Conservation (phyloP, 768 basidiomycete species). For the Fomitopsis pulvina region DNA sequence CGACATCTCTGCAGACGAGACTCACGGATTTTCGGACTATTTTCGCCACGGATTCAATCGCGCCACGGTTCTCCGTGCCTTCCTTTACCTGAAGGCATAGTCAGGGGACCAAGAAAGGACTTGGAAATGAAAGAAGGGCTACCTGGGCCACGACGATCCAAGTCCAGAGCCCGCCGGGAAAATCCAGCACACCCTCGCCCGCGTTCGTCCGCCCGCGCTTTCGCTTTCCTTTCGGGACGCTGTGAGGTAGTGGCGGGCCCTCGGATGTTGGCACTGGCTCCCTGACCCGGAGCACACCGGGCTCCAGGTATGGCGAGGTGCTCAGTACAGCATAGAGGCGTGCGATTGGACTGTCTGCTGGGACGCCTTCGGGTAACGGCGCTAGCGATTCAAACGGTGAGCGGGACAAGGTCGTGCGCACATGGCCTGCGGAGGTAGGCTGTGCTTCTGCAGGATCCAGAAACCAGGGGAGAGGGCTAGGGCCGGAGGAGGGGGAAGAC, state of each 20-base stretch:
- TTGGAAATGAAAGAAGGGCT: neutral
- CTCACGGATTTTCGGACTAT: constrained; percentile 64
- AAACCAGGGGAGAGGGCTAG: constrained; percentile 54
- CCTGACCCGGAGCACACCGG: constrained; percentile 45
- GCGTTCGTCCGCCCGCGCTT: constrained; percentile 61
- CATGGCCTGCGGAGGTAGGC: constrained; percentile 2
- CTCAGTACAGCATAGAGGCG: constrained; percentile 49
- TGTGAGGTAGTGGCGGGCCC: constrained; percentile 55
- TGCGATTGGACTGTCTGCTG: constrained; percentile 38
- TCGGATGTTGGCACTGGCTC: constrained; percentile 42
- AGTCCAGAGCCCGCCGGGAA: constrained; percentile 60
- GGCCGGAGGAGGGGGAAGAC: constrained; percentile 3
- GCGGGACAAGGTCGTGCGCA: constrained; percentile 14
- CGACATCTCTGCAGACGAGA: constrained; percentile 7
- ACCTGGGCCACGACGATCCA: constrained; percentile 77
- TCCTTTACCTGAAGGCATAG: constrained; percentile 58
- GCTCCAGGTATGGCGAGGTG: constrained; percentile 65
- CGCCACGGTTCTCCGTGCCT: constrained; percentile 74
- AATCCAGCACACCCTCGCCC: constrained; percentile 49
- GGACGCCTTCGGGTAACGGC: constrained; percentile 46
- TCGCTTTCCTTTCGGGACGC: constrained; percentile 53
- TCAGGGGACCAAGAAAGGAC: neutral
- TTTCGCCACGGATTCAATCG: constrained; percentile 69
- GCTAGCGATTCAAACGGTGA: constrained; percentile 19
- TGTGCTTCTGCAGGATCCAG: constrained; percentile 38